These are phyloP conservation scores for Candida vaughaniae DNA, from an alignment of 805 yeast species.

Conservation along the genomic window DNA sequence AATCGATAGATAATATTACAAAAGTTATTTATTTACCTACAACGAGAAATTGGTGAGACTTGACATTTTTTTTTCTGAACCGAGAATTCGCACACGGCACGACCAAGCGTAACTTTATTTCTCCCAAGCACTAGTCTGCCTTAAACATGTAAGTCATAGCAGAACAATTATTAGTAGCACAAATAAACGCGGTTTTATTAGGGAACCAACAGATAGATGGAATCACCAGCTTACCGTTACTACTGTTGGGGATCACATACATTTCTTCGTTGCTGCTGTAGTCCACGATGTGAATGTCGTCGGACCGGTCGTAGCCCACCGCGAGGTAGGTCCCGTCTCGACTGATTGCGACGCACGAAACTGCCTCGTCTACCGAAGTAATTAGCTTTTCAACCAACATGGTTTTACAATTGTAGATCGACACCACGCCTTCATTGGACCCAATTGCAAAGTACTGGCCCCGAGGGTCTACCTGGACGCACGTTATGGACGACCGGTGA, in stretches of 20 bases:
- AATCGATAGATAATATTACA: too few relatives aligned
- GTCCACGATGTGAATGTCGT: slow-evolving; percentile 42
- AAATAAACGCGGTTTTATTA: slow-evolving; percentile 29
- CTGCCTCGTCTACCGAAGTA: slow-evolving; percentile 42
- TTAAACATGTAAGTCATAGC: slow-evolving; percentile 22
- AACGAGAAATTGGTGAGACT: neutral
- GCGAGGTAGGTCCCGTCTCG: slow-evolving; percentile 49
- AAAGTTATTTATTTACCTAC: neutral
- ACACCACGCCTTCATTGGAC: slow-evolving; percentile 55
- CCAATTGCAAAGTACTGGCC: slow-evolving; percentile 55
- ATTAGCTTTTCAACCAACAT: slow-evolving; percentile 37
- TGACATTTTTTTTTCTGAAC: too few relatives aligned
- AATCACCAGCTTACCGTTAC: slow-evolving; percentile 26
- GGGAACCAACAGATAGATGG: slow-evolving; percentile 36
- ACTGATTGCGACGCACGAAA: slow-evolving; percentile 38
- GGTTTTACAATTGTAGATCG: slow-evolving; percentile 46
- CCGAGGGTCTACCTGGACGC: slow-evolving; percentile 49
- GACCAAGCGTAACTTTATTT: too few relatives aligned
- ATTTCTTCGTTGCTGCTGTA: slow-evolving; percentile 25
- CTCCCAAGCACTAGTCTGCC: too few relatives aligned
- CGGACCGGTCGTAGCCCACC: slow-evolving; percentile 42
- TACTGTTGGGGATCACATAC: slow-evolving; percentile 29
- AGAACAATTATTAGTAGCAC: slow-evolving; percentile 29
- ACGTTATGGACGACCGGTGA: slow-evolving; percentile 52
- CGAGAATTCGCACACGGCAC: too few relatives aligned